These are phyloP conservation scores for Termitomyces sp. DNA, from an alignment of 768 basidiomycete genomes.

Conservation along the genomic window DNA sequence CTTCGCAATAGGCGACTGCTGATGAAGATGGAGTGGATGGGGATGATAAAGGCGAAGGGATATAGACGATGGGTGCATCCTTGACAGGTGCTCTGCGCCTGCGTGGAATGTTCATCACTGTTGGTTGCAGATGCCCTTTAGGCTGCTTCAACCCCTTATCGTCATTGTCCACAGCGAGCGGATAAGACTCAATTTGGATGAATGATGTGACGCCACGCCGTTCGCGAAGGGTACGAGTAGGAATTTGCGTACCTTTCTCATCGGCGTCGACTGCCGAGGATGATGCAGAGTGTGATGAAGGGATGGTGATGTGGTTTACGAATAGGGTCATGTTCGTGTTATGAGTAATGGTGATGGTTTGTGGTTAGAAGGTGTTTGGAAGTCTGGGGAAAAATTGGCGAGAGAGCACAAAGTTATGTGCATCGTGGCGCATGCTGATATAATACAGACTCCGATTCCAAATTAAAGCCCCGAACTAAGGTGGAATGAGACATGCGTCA, in stretches of 20 bases:
- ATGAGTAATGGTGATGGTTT: background rate
- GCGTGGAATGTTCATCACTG: background rate
- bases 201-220: background rate
- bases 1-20: background rate
- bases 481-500: background rate
- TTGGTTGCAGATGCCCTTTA: background rate
- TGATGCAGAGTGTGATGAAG: background rate
- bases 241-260: background rate
- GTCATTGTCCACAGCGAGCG: background rate
- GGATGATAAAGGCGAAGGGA: background rate
- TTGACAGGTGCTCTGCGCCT: background rate
- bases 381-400: background rate
- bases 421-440: background rate
- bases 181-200: background rate
- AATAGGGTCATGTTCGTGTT: background rate
- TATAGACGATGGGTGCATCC: background rate
- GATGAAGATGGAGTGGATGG: background rate
- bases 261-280: too few relatives aligned
- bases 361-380: background rate
- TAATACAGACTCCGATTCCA: background rate
- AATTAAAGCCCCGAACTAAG: background rate
- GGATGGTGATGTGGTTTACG: background rate
- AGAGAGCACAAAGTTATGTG: background rate
- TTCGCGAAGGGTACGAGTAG: background rate
- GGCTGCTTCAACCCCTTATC: background rate